Evolutionary conservation across 1,284 basidiomycete genomes (phyloP).

Genomic region (Vanrija humicola): DNA sequence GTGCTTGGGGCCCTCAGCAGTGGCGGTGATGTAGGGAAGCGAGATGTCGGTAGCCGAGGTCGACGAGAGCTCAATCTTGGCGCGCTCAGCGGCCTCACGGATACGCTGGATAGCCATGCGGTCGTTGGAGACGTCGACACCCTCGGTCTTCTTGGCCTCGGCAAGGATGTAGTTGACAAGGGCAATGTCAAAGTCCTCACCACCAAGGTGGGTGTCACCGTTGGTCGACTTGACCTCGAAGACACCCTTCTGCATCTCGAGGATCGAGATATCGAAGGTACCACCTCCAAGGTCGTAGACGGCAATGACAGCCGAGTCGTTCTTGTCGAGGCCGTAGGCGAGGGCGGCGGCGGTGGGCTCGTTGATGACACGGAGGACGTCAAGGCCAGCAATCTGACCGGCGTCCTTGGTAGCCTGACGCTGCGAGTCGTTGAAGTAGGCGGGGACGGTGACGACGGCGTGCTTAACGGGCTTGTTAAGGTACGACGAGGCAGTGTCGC

Average conservation of each 20-base stretch:
- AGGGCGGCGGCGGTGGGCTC: slow-evolving; percentile 97
- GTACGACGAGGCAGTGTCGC: slow-evolving; percentile 87
- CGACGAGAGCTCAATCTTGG: slow-evolving; percentile 95
- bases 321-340: slow-evolving; percentile 86
- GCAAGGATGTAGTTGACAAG: slow-evolving; percentile 82
- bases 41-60: slow-evolving; percentile 93
- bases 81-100: slow-evolving; percentile 97
- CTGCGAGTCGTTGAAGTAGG: slow-evolving; percentile 68
- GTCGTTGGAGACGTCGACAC: slow-evolving; percentile 76
- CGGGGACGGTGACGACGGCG: slow-evolving; percentile 65
- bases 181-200: slow-evolving; percentile 94
- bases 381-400: slow-evolving; percentile 94
- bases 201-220: slow-evolving; percentile 97
- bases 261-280: slow-evolving; percentile 95
- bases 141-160: slow-evolving; percentile 92
- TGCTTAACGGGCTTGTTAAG: slow-evolving; percentile 91
- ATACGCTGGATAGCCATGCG: slow-evolving; percentile 99
- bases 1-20: slow-evolving; percentile 90
- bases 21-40: slow-evolving; percentile 94
- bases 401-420: slow-evolving; percentile 62
- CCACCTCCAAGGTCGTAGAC: slow-evolving; percentile 96
- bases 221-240: slow-evolving; percentile 99
- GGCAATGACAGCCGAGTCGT: slow-evolving; percentile 79
- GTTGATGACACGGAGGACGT: slow-evolving; percentile 97
- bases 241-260: slow-evolving; percentile 98